phyloP scores from a whole-genome alignment of 2,329 filamentous ascomycete genomes.

The Ceratocystis ficicola region DNA sequence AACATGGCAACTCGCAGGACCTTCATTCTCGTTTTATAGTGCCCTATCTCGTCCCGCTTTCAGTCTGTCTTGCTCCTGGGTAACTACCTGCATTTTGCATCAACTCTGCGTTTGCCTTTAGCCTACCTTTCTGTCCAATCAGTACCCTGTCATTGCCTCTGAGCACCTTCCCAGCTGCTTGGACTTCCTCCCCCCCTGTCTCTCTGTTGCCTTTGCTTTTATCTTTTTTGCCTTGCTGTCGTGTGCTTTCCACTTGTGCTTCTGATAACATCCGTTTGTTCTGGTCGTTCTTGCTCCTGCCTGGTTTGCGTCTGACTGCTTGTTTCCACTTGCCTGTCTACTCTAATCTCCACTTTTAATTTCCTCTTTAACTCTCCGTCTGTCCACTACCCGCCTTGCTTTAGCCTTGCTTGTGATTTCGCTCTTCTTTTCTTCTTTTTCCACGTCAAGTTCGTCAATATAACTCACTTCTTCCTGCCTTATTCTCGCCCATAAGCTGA shows the following conservation, averaged over 20 bases:
- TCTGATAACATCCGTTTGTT: neutral
- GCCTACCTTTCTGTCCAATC: neutral
- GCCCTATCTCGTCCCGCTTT: neutral
- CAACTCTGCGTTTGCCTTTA: neutral
- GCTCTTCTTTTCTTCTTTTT: neutral
- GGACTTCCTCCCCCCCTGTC: neutral
- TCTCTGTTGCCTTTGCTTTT: neutral
- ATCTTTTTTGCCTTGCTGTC: neutral
- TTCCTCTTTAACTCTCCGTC: constrained; percentile 11
- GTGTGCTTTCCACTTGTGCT: neutral
- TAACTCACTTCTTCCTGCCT: too few species aligned
- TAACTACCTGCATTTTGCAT: constrained; percentile 1
- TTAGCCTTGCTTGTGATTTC: neutral
- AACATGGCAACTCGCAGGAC: neutral
- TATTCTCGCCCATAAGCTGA: neutral
- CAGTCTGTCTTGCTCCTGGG: neutral
- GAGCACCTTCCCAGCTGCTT: neutral
- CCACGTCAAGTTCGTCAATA: neutral
- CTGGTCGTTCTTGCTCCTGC: neutral
- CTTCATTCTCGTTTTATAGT: neutral
- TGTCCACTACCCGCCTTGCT: neutral
- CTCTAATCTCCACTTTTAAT: constrained; percentile 2
- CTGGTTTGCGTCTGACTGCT: neutral
- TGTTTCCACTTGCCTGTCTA: neutral
- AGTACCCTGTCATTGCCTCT: neutral